Conservation (phyloP, 306 rosid genomes). For the Prunus mongolica region DNA sequence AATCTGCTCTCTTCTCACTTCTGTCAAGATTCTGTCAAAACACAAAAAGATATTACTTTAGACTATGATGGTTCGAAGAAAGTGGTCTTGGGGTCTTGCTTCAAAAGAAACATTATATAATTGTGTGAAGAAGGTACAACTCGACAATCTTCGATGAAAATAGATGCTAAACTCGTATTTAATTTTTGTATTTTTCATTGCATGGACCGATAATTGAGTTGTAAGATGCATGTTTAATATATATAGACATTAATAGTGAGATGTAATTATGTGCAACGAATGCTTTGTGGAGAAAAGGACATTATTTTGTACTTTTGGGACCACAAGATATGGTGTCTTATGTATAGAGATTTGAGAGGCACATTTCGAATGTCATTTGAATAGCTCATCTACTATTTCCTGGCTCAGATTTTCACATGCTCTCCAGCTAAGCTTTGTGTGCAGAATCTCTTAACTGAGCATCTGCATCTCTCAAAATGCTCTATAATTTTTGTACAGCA, state of each 20-base stretch:
- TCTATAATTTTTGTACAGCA: too few species aligned
- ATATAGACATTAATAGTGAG: background rate
- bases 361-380: background rate
- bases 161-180: background rate
- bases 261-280: background rate
- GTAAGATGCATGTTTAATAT: background rate
- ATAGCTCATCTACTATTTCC: background rate
- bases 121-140: background rate
- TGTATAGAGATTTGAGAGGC: background rate
- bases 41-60: too few species aligned
- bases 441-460: background rate
- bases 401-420: constrained; percentile 1
- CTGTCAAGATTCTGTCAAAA: too few species aligned
- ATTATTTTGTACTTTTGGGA: background rate
- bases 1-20: too few species aligned
- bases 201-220: background rate
- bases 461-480: background rate
- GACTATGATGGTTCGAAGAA: too few species aligned
- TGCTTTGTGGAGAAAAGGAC: background rate
- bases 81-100: background rate
- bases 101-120: background rate
- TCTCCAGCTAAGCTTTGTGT: background rate
- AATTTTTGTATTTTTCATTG: background rate
- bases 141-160: too few species aligned
- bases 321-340: background rate